These are phyloP conservation scores for Hordeum marinum DNA, from an alignment of 176 grass and related monocot genomes.

Conservation along the genomic window DNA sequence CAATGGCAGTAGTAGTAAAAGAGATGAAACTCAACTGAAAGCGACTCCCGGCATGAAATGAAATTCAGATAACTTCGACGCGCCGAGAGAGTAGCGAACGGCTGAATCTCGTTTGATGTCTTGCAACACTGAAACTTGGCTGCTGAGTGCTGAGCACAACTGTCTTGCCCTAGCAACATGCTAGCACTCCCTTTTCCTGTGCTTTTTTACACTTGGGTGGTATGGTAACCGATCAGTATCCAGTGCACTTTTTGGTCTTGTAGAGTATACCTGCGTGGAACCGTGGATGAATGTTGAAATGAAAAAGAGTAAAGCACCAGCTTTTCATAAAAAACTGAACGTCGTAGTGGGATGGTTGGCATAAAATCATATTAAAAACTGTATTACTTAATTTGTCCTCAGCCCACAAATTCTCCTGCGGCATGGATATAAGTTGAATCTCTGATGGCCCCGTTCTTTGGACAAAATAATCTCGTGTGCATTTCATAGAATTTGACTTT, in stretches of 20 bases:
- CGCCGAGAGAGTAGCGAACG: not conserved
- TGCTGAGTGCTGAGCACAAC: not conserved
- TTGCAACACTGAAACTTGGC: not conserved
- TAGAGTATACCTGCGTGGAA: not conserved
- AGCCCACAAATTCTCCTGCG: not conserved
- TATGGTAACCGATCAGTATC: slow-evolving; percentile 8
- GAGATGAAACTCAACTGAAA: not conserved
- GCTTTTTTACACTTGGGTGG: not conserved
- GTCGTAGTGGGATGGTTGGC: not conserved
- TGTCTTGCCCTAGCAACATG: slow-evolving; percentile 7
- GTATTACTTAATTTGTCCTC: not conserved
- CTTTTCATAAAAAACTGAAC: not conserved
- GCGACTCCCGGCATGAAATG: not conserved
- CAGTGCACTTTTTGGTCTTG: not conserved
- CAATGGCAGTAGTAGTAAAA: not conserved
- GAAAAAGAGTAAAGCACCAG: not conserved
- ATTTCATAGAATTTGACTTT: not conserved
- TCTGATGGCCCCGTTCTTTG: not conserved
- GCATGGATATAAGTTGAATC: not conserved
- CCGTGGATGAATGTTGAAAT: not conserved
- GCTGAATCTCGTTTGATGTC: not conserved
- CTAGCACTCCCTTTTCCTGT: not conserved
- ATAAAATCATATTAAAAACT: not conserved
- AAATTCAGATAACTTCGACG: not conserved
- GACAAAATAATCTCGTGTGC: not conserved